Evolutionary conservation across 78 protist genomes (phyloP), one percentile per base, ranked within the genome.

Genomic region (Protostelium mycophagum): DNA sequence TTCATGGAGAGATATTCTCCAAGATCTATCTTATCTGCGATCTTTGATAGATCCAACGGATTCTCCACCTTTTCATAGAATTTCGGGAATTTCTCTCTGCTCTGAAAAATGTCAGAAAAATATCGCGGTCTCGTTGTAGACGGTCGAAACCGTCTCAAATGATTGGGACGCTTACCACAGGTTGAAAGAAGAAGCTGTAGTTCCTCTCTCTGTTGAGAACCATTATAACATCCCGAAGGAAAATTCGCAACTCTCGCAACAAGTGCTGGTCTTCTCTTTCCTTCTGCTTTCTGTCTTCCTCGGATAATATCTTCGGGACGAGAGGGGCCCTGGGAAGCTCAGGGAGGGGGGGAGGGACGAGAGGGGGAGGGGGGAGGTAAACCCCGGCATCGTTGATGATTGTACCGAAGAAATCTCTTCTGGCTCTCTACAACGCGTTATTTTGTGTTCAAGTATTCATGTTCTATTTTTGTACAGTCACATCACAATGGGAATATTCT

Each of bases 31-130:
- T 83, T 73, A 35, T 85, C 38, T 38, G 91, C 88, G 9, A 92
- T 89, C 5, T 36, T 39, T 28, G n/a, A 38, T 0, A 92, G 10
- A 84, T 91, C 87, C 89, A 92, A 88, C 37, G 95, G 95, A 35
- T 37, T 38, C 83, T 92, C 73, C 35, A 92, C 90, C n/a, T 85
- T 36, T 36, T 89, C 92, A 87, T 92, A 92, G 86, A 88, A 92
- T 87, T 86, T 91, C 87, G 95, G 93, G 37, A 34, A 83, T 39
- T 86, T 84, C 63, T 89, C 85, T 38, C 85, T 25, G 88, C 84
- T 91, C 90, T 91, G 38, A 25, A 10, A 28, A 0, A 34, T 83
- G 5, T n/a, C n/a, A n/a, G n/a, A n/a, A 38, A 34, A 87, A 85
- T 73, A 35, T 1, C 83, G 23, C 63, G 0, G 28, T 23, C 85